Evolutionary conservation across 2,329 filamentous ascomycete genomes (phyloP), one percentile per base, ranked within the genome.

Genomic region (Calonectria henricotiae): DNA sequence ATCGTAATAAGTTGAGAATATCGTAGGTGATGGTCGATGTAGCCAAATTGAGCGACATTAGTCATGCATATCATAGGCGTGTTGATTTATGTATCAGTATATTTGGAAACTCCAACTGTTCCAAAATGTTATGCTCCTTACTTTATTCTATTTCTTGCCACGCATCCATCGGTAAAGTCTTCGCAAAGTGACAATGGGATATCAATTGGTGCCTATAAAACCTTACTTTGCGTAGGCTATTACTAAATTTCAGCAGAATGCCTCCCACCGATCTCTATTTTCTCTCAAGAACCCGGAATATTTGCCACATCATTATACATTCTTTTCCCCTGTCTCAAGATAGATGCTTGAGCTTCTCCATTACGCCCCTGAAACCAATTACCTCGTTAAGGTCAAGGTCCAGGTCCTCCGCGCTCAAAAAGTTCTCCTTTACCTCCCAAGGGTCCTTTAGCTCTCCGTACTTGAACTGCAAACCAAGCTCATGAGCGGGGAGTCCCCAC

Each of bases 391-490:
- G 20, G 25, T 67, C 65, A 20, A 67, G 58, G 3, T 43, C 65
- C 12, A 67, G 65, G 12, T 67, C 65, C n/a, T 67, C 23, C 17
- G 61, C 25, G 23, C 55, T 60, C 43, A 67, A 46, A 27, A 62
- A 62, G 17, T 30, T 46, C 44, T 67, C 65, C 44, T 54, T 67
- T 25, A 54, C 55, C 46, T 62, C 65, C 65, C 65, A 67, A 15
- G 65, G 65, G 35, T 67, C 65, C 12, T 37, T 32, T 11, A 67
- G 32, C 37, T 67, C 65, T 4, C 55, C 55, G 11, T 67, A 67
- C 35, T 67, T 67, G 65, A 67, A 62, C 35, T 67, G 65, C 23
- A 67, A 30, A 27, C 55, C 65, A 35, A 67, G 65, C 46, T 67
- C 65, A 11, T 67, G 51, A 11, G 55, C 65, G 17, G 65, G 9